Percentiles rank a stretch among this genome's conserved stretches.
Conservation (phyloP, 2,329 filamentous ascomycete species). For the Kalaharituber pfeilii region DNA sequence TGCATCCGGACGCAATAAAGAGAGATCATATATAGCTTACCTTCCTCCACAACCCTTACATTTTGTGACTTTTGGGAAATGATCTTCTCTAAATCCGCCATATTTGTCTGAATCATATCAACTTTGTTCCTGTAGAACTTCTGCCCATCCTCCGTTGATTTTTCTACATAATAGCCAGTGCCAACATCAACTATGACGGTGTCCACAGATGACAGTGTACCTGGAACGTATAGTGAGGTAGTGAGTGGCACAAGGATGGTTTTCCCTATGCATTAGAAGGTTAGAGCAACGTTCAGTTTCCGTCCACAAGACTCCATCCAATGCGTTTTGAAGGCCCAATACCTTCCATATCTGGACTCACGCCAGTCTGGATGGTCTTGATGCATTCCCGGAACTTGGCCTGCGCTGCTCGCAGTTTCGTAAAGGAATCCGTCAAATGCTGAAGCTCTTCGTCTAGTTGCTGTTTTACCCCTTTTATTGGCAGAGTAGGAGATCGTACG, state of each 20-base stretch:
- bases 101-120: constrained; percentile 44
- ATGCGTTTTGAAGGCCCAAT: not conserved
- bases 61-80: constrained; percentile 64
- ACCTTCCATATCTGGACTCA: constrained; percentile 30
- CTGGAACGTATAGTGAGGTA: constrained; percentile 84
- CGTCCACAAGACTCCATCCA: not conserved
- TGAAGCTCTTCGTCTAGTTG: constrained; percentile 93
- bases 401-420: constrained; percentile 77
- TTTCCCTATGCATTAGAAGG: constrained; percentile 32
- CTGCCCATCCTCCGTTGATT: constrained; percentile 43
- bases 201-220: constrained; percentile 54
- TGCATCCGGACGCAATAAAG: no score
- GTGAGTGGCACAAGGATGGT: constrained; percentile 81
- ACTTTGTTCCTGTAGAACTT: constrained; percentile 53
- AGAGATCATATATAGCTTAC: no score
- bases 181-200: constrained; percentile 81
- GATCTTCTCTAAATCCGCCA: constrained; percentile 51
- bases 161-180: constrained; percentile 89
- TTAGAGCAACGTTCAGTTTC: constrained; percentile 13
- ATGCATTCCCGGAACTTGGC: constrained; percentile 84
- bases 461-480: constrained; percentile 57
- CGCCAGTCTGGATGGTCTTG: constrained; percentile 49
- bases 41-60: constrained; percentile 74
- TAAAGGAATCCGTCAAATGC: constrained; percentile 77
- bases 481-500: not conserved